These are phyloP conservation scores for Shiraia bambusicola DNA, from an alignment of 2,329 filamentous ascomycete genomes.

Conservation along the genomic window DNA sequence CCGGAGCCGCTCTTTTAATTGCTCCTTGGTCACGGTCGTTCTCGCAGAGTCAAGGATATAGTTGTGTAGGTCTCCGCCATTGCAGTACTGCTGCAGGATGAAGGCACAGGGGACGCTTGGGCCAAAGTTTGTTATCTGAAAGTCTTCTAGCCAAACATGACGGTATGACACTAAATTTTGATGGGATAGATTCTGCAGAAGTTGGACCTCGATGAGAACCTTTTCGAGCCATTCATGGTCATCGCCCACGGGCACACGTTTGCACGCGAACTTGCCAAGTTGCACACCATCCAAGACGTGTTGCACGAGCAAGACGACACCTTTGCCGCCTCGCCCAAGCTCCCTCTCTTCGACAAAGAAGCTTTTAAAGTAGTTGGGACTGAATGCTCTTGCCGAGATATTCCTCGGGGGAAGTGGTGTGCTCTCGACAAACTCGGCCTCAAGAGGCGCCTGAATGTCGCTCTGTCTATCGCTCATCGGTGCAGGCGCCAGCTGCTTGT, in stretches of 20 bases:
- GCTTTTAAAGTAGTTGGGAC: constrained; percentile 84
- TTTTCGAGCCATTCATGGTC: constrained; percentile 96
- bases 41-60: constrained; percentile 74
- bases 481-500: constrained; percentile 47
- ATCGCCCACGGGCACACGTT: constrained; percentile 89
- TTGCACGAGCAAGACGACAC: constrained; percentile 89
- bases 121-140: constrained; percentile 77
- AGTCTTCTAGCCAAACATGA: constrained; percentile 95
- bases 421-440: constrained; percentile 53
- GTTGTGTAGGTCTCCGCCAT: constrained; percentile 83
- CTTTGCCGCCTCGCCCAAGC: constrained; percentile 87
- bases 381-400: constrained; percentile 85
- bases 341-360: constrained; percentile 91
- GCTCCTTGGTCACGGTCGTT: constrained; percentile 69
- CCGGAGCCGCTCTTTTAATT: constrained; percentile 84
- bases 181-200: constrained; percentile 88
- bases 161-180: constrained; percentile 95
- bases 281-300: constrained; percentile 88
- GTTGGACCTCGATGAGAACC: constrained; percentile 87
- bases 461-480: constrained; percentile 29
- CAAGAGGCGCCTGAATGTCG: constrained; percentile 47
- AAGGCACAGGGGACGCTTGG: constrained; percentile 93
- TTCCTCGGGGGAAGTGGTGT: constrained; percentile 43
- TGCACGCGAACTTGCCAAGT: constrained; percentile 91
- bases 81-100: constrained; percentile 97